phyloP scores from a whole-genome alignment of 305 asterid genomes.

The Fraxinus sp. region DNA sequence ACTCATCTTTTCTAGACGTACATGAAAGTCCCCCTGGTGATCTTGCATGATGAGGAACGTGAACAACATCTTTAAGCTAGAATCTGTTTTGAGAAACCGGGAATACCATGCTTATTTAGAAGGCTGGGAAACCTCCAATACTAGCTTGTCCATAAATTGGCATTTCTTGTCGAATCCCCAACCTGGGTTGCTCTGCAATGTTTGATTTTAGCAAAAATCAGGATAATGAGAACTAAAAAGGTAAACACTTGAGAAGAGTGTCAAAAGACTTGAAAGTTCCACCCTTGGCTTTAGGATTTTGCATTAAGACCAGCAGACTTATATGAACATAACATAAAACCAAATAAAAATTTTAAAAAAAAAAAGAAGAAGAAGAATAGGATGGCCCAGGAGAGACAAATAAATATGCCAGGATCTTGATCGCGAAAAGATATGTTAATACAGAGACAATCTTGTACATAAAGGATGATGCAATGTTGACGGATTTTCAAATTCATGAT shows the following conservation, averaged over 20 bases:
- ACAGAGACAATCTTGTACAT: not conserved
- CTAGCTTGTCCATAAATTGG: slow-evolving; percentile 82
- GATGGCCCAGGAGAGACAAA: not conserved
- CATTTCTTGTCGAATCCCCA: slow-evolving; percentile 95
- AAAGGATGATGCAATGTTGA: slow-evolving; percentile 1
- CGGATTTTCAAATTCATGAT: not conserved
- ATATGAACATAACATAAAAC: not conserved
- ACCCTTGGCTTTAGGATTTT: not conserved
- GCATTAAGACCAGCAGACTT: not conserved
- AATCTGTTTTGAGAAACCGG: not conserved
- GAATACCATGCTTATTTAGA: slow-evolving; percentile 48
- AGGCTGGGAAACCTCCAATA: slow-evolving; percentile 58
- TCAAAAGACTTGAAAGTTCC: not conserved
- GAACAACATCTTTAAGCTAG: slow-evolving; percentile 12
- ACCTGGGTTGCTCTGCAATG: slow-evolving; percentile 88
- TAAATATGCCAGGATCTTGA: not conserved
- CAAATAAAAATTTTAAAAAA: not conserved
- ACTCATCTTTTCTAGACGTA: not conserved
- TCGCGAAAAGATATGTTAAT: not conserved
- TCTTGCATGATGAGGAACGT: not conserved
- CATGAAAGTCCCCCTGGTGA: not conserved
- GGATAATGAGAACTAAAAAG: not conserved
- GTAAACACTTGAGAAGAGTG: not conserved
- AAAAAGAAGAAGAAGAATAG: not conserved
- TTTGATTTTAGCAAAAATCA: slow-evolving; percentile 15